Conservation (phyloP, 73 alveolate species). For the Paraurostyla sp. region DNA sequence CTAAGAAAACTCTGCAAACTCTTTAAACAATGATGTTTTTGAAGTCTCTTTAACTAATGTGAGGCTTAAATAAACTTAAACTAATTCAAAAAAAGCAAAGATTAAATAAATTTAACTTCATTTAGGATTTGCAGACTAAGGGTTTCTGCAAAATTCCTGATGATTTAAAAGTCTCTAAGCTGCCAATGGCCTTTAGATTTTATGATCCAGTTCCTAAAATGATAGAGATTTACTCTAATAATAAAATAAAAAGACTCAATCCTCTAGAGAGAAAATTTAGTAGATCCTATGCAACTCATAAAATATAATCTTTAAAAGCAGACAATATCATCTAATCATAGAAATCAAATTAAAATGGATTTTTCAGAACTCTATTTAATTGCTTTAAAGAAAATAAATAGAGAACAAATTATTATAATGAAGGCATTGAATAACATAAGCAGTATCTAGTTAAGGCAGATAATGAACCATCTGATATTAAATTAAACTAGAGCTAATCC, state of each 20-base stretch:
- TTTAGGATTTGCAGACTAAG: background rate
- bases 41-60: background rate
- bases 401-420: background rate
- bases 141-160: constrained; percentile 25
- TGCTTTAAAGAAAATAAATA: background rate
- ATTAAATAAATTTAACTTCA: background rate
- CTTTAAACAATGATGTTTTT: constrained; percentile 3
- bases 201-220: constrained; percentile 44
- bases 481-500: background rate
- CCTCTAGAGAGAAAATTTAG: no score
- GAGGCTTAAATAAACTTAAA: constrained; percentile 2
- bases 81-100: background rate
- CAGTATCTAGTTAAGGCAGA: background rate
- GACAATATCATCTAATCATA: no score
- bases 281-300: no score
- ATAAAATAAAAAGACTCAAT: background rate
- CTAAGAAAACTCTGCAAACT: background rate
- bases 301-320: no score
- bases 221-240: background rate
- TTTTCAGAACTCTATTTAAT: background rate
- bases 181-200: background rate
- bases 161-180: constrained; percentile 29
- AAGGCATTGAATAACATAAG: background rate
- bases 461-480: background rate
- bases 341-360: no score